A percentile compares a stretch with the other conserved stretches of the same genome.
Evolutionary conservation across 768 basidiomycete genomes (phyloP).

Genomic region (Galerina sulciceps): DNA sequence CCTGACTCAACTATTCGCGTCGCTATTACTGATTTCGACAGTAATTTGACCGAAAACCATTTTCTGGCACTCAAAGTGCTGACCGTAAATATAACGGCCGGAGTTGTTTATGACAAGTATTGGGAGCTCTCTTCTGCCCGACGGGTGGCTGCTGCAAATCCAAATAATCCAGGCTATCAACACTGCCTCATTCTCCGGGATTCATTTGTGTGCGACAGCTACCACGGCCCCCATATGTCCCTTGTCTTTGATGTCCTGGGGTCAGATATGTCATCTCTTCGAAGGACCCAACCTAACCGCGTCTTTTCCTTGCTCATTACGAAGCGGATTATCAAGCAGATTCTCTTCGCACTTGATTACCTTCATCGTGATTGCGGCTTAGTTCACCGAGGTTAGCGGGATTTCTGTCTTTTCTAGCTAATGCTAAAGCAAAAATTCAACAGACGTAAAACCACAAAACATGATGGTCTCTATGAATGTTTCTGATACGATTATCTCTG

Average conservation of each 20-base stretch:
- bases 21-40: background rate
- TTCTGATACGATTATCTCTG: background rate
- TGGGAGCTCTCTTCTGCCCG: background rate
- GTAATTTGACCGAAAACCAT: background rate
- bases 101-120: background rate
- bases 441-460: slow-evolving; percentile 2
- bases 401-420: background rate
- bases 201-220: background rate
- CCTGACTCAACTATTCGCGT: too few relatives aligned
- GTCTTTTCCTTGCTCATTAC: slow-evolving; percentile 12
- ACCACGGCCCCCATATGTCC: background rate
- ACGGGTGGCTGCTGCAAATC: background rate
- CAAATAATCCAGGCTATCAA: background rate
- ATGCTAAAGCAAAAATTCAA: background rate
- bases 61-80: background rate
- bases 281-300: background rate
- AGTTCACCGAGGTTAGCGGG: slow-evolving; percentile 1
- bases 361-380: slow-evolving; percentile 21
- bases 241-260: slow-evolving; percentile 1
- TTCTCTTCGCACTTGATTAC: slow-evolving; percentile 19
- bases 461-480: background rate
- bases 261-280: background rate
- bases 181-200: background rate
- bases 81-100: background rate
- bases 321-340: slow-evolving; percentile 19